A percentile compares a stretch with the other conserved stretches of the same genome.
phyloP scores from a whole-genome alignment of 805 yeast species.

The Yamadazyma endophytica region DNA sequence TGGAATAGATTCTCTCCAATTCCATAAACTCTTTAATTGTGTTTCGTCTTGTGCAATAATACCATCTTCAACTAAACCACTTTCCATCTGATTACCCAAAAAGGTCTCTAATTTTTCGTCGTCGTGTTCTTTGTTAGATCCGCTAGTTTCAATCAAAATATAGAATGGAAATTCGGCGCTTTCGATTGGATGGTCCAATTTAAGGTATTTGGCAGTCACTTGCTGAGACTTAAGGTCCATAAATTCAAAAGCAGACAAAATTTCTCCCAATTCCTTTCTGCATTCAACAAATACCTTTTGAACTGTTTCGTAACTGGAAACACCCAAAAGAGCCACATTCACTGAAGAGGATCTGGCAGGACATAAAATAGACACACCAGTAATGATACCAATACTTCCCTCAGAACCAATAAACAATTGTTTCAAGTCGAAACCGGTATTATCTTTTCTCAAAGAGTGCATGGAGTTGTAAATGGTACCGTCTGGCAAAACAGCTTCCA shows the following conservation, averaged over 20 bases:
- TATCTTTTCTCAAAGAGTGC: constrained; percentile 86
- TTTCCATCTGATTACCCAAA: constrained; percentile 80
- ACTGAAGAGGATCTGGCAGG: constrained; percentile 83
- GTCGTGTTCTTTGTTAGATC: constrained; percentile 90
- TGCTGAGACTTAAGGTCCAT: constrained; percentile 76
- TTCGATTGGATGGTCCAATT: constrained; percentile 71
- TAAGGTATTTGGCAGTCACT: constrained; percentile 59
- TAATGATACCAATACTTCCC: constrained; percentile 86
- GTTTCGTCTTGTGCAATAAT: constrained; percentile 94
- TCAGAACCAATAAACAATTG: constrained; percentile 93
- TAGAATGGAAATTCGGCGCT: constrained; percentile 78
- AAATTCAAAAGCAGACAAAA: constrained; percentile 88
- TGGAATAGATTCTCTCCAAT: constrained; percentile 92
- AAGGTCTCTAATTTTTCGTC: constrained; percentile 83
- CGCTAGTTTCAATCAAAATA: constrained; percentile 91
- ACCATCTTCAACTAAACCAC: constrained; percentile 84
- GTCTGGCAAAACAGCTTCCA: constrained; percentile 89
- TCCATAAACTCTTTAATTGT: constrained; percentile 80
- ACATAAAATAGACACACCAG: constrained; percentile 85
- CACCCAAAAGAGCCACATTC: constrained; percentile 85
- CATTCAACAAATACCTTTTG: constrained; percentile 78
- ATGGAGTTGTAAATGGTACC: constrained; percentile 79
- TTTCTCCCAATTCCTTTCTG: constrained; percentile 73
- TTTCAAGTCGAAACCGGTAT: constrained; percentile 91
- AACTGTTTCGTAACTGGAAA: constrained; percentile 77